A percentile compares a stretch with the other conserved stretches of the same genome.
Evolutionary conservation across 805 yeast species (phyloP).

Genomic region (Yamadazyma kitorensis): DNA sequence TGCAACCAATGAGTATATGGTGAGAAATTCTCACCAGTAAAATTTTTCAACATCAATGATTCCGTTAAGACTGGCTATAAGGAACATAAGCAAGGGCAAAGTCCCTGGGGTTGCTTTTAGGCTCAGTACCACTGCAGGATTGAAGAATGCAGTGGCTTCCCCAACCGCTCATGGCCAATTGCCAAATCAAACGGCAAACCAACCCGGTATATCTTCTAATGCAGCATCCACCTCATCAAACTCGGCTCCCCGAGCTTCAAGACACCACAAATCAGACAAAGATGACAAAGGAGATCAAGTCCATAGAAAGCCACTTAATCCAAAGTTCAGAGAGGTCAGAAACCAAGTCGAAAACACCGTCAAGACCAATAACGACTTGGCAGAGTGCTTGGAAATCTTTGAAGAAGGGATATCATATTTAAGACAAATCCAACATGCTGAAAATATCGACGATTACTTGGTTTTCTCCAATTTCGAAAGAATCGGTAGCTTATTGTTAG

Average conservation of each 20-base stretch:
- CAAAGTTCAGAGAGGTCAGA: constrained; percentile 25
- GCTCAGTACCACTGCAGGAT: no score
- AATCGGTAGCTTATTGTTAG: constrained; percentile 13
- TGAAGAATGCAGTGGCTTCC: no score
- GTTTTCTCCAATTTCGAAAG: constrained; percentile 28
- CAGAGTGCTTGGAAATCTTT: constrained; percentile 34
- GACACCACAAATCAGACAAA: no score
- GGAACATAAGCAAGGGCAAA: no score
- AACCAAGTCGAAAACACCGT: constrained; percentile 28
- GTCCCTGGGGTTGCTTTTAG: no score
- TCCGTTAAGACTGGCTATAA: constrained; percentile 15
- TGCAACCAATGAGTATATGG: no score
- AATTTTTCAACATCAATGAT: constrained; percentile 15
- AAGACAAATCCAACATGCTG: constrained; percentile 34
- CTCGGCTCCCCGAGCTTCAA: no score
- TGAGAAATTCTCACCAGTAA: constrained; percentile 4
- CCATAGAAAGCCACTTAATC: neutral
- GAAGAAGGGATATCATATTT: constrained; percentile 41
- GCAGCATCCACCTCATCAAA: no score
- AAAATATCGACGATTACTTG: constrained; percentile 25
- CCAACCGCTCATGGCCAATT: no score
- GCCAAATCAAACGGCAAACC: no score
- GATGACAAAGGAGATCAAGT: no score
- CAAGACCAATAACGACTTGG: constrained; percentile 16
- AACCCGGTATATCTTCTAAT: no score